Evolutionary conservation across 1,139 yeast genomes (phyloP).

Genomic region (Nadsonia commutata): DNA sequence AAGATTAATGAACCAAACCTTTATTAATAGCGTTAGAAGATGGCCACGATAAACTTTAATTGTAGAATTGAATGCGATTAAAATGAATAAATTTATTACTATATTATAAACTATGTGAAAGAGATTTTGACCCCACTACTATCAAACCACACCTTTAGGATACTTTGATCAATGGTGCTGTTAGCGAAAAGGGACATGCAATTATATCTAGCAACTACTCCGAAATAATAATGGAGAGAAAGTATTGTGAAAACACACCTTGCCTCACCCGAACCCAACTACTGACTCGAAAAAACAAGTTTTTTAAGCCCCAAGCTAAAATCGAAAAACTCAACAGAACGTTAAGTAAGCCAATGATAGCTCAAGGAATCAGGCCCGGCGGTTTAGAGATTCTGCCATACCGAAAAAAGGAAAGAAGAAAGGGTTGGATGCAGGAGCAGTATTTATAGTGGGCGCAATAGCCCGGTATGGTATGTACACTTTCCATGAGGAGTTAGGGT

Average conservation of each 20-base stretch:
- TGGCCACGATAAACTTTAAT: no score
- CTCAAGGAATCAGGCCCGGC: background rate
- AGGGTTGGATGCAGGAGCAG: background rate
- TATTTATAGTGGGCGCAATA: background rate
- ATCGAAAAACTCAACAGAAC: background rate
- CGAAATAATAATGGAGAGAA: background rate
- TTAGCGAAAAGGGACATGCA: background rate
- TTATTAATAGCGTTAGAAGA: no score
- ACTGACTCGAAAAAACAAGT: background rate
- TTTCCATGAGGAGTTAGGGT: no score
- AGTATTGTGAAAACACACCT: background rate
- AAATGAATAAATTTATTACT: background rate
- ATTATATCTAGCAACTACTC: background rate
- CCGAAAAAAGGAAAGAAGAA: background rate
- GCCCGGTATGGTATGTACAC: no score
- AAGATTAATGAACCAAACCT: no score
- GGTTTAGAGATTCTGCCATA: background rate
- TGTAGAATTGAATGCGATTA: background rate
- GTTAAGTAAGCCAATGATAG: background rate
- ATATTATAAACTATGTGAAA: background rate
- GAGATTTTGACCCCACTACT: background rate
- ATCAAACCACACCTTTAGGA: background rate
- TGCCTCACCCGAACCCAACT: background rate
- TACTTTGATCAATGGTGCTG: background rate
- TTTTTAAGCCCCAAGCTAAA: background rate